Base-by-base conservation (phyloP, 257 asterid genomes). In the Primulina tabacum region DNA sequence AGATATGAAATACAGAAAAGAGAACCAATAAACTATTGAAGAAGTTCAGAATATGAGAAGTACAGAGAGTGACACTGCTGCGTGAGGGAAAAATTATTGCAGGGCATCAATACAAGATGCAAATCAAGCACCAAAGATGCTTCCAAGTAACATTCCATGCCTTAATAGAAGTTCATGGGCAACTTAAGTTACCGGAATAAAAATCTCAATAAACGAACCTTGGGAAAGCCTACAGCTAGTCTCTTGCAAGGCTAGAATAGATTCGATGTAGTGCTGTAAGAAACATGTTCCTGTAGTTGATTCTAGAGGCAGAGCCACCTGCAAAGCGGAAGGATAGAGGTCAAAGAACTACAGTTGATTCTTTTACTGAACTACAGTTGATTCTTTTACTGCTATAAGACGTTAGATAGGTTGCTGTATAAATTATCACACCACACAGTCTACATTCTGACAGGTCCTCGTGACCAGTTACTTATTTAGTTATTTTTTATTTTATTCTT, bases 221-320 rank as follows among this genome's bases (percentile, higher is more conserved):
- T 83, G 84, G 14, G 76, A 88, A 50, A 84, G 82, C 71, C 69
- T 70, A 75, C 89, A 84, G 81, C 97, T 91, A 37, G 92, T 84
- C 70, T 88, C 96, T 88, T 94, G 96, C 69, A 94, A 80, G 82
- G 97, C 97, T 79, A 94, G 85, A 79, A 94, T 88, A 76, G 92
- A 87, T 73, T 94, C 97, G 75, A 94, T 84, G 75, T 94, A 90
- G 75, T 85, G 92, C 76, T 91, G 97, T 81, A 94, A 80, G 83
- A 87, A 94, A 77, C 97, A 94, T 67, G 92, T 84, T 69, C 97
- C 96, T 20, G 93, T 84, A 55, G 88, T 86, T 24, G 96, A 78
- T 74, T 94, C 99, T 62, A 80, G 30, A 64, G 99, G 99, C 76
- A 94, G 87, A 77, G 97, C 96, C 76, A 94, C 96, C 99, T 94